Evolutionary conservation across 2,329 filamentous ascomycete species (phyloP), one percentile per base, ranked within the genome.

Genomic region (Penicillium sumatraense): DNA sequence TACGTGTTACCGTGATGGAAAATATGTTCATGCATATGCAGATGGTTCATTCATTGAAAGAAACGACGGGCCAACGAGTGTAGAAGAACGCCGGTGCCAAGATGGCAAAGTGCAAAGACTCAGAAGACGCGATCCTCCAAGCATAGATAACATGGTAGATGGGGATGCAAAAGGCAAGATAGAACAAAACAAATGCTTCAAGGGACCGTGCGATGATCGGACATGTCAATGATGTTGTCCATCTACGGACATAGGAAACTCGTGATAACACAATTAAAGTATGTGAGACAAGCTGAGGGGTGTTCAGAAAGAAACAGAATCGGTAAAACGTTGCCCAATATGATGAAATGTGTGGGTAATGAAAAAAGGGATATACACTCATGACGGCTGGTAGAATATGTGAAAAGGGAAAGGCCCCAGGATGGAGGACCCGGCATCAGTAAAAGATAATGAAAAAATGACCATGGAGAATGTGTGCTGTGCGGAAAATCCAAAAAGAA

Each of bases 221-320:
- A 56, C 51, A 48, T 49, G 56, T 60, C 47, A 59, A 52, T 52
- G 56, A 60, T 62, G 58, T 54, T 61, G 60, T 57, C 61, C 58
- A 68, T 66, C 59, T 65, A 68, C 61, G 61, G 54, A 72, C 66
- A 72, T 67, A 72, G 53, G 68, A 68, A 67, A 72, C 65, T 72
- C 70, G 69, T 72, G 52, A 61, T 33, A 56, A 54, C 53, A 58
- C 59, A 61, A 65, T 64, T 62, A 64, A 41, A 9, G 51, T 63
- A 66, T 56, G 54, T 62, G 55, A 49, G 41, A 46, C 24, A 21
- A 46, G 51, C 45, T 27, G 49, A 51, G 38, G 40, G 29, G 11
- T 5, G 49, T 18, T 45, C 21, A 45, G 53, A 48, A 49, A 21
- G 53, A 35, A 26, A 53, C 51, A 51, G 44, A 57, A 54, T 54